phyloP scores from a whole-genome alignment of 208 protist species.

The Novymonas esmeraldas region DNA sequence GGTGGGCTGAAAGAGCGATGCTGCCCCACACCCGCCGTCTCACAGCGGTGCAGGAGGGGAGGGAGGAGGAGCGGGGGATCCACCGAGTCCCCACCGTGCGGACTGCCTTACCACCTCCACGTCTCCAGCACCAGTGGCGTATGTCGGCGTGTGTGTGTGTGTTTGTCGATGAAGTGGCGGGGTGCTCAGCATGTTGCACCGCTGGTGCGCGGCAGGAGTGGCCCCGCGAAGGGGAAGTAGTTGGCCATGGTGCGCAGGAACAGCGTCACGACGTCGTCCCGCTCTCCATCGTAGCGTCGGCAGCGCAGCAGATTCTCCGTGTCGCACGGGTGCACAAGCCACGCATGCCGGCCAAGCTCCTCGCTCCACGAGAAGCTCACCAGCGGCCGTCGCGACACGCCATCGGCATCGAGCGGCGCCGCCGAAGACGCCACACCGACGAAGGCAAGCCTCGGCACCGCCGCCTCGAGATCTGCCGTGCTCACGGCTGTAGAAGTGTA shows the following conservation, averaged over 20 bases:
- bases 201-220: constrained; percentile 1
- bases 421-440: background rate
- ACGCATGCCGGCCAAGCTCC: constrained; percentile 47
- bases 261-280: constrained; percentile 35
- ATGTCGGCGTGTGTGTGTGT: too few relatives aligned
- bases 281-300: constrained; percentile 20
- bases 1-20: too few relatives aligned
- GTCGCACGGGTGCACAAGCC: constrained; percentile 68
- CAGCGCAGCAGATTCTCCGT: constrained; percentile 37
- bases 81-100: too few relatives aligned
- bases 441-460: constrained; percentile 29
- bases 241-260: constrained; percentile 46
- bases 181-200: too few relatives aligned
- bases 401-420: background rate
- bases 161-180: too few relatives aligned
- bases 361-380: constrained; percentile 48
- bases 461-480: constrained; percentile 20
- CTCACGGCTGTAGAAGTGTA: constrained; percentile 18
- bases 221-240: constrained; percentile 19
- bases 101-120: too few relatives aligned
- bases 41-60: too few relatives aligned
- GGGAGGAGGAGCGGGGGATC: too few relatives aligned
- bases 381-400: constrained; percentile 10
- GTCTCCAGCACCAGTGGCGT: too few relatives aligned
- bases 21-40: too few relatives aligned